These are phyloP conservation scores for Sphagnum tenellum DNA, from an alignment of 225 moss, liverwort and hornwort genomes.

Conservation along the genomic window DNA sequence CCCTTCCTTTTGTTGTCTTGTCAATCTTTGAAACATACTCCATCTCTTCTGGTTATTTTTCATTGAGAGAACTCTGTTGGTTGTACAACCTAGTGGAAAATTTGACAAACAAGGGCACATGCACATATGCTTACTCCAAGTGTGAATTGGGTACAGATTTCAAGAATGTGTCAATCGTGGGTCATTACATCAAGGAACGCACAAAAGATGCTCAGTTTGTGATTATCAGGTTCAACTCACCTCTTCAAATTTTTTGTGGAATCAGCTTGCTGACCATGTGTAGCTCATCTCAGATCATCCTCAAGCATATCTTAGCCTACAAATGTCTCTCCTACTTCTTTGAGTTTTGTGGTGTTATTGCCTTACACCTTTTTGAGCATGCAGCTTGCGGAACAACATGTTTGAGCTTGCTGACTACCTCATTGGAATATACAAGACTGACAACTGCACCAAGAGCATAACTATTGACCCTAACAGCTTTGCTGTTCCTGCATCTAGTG, in stretches of 20 bases:
- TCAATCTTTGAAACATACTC: no score
- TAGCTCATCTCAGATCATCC: no score
- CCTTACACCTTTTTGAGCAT: not conserved
- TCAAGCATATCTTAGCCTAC: no score
- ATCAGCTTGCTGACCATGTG: not conserved
- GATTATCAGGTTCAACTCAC: constrained; percentile 63
- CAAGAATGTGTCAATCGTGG: constrained; percentile 97
- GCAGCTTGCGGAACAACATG: constrained; percentile 94
- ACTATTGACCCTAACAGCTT: constrained; percentile 85
- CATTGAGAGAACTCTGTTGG: no score
- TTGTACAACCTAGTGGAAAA: not conserved
- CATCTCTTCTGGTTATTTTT: no score
- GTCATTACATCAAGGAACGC: constrained; percentile 97
- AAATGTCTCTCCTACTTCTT: no score
- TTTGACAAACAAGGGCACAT: not conserved
- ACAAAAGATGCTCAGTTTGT: constrained; percentile 98
- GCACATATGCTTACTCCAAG: not conserved
- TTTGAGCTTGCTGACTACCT: constrained; percentile 95
- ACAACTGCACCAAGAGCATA: constrained; percentile 97
- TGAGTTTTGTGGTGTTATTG: no score
- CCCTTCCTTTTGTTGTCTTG: no score
- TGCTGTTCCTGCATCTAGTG: constrained; percentile 40
- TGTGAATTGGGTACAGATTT: constrained; percentile 54
- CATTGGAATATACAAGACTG: constrained; percentile 96
- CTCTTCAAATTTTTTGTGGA: not conserved